These are phyloP conservation scores for Trichocomaceae sp. DNA, from an alignment of 2,329 filamentous ascomycete genomes.

Conservation along the genomic window DNA sequence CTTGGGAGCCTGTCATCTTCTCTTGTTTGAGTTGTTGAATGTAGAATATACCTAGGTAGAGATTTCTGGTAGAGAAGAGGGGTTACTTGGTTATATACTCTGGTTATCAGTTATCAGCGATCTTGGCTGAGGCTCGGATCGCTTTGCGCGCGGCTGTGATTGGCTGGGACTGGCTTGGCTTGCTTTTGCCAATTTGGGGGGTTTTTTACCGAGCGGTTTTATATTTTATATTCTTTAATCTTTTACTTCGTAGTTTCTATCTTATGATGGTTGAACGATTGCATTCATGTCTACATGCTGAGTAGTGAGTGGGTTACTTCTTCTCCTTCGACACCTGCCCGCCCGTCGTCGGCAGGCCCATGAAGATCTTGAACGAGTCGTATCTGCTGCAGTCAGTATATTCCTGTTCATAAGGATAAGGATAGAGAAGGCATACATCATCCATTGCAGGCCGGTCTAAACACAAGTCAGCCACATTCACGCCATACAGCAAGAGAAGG, in stretches of 20 bases:
- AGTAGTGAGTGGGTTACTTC: conserved; percentile 31
- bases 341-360: conserved; percentile 78
- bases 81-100: background rate
- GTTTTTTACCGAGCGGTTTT: no score
- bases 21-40: background rate
- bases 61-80: no score
- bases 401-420: background rate
- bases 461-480: background rate
- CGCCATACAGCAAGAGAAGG: background rate
- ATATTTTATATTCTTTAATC: no score
- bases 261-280: no score
- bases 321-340: conserved; percentile 42
- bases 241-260: no score
- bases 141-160: background rate
- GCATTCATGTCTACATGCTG: no score
- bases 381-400: conserved; percentile 31
- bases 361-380: conserved; percentile 84
- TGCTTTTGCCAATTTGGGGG: no score
- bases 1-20: conserved; percentile 14
- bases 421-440: conserved; percentile 61
- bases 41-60: no score
- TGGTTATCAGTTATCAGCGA: no score
- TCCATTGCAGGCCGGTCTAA: conserved; percentile 77
- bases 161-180: background rate
- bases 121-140: background rate